Percentiles rank a stretch among this genome's conserved stretches.
These are phyloP conservation scores for Exophiala spinifera DNA, from an alignment of 2,329 filamentous ascomycete genomes.

Conservation along the genomic window DNA sequence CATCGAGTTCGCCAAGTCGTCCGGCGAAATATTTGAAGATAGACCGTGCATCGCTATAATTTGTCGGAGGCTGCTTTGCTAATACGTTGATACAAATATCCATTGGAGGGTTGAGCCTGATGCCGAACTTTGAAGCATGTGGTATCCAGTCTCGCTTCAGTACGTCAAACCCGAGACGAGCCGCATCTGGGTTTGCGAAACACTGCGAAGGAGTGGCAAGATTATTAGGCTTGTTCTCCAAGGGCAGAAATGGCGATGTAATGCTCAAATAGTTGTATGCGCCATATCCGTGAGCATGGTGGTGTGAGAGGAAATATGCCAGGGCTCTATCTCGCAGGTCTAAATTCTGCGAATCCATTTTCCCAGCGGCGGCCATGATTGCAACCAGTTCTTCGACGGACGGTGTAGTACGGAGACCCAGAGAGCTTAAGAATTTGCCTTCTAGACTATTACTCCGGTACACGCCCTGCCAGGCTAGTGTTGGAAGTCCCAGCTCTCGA, in stretches of 20 bases:
- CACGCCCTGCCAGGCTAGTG: conserved; percentile 78
- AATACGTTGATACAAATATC: conserved; percentile 71
- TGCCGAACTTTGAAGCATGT: conserved; percentile 83
- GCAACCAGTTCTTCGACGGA: conserved; percentile 70
- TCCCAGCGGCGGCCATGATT: conserved; percentile 67
- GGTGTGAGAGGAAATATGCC: conserved; percentile 77
- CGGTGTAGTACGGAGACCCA: conserved; percentile 73
- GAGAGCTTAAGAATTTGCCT: conserved; percentile 65
- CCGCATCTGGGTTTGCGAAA: conserved; percentile 74
- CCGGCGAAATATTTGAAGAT: conserved; percentile 82
- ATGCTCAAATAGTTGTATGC: conserved; percentile 58
- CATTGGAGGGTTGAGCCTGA: conserved; percentile 77
- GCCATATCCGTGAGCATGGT: conserved; percentile 73
- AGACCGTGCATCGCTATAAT: conserved; percentile 61
- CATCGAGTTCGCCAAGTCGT: conserved; percentile 69
- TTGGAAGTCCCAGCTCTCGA: conserved; percentile 66
- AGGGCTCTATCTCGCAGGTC: conserved; percentile 66
- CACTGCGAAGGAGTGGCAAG: conserved; percentile 73
- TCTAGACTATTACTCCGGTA: conserved; percentile 67
- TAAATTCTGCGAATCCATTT: conserved; percentile 41
- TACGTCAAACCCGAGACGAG: conserved; percentile 76
- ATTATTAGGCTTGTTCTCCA: conserved; percentile 58
- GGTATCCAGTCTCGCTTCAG: conserved; percentile 71
- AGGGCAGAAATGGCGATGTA: conserved; percentile 64
- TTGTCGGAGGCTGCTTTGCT: conserved; percentile 67